Evolutionary conservation across 345 rosid species (phyloP).

Genomic region (Eucalyptus cladocalyx): DNA sequence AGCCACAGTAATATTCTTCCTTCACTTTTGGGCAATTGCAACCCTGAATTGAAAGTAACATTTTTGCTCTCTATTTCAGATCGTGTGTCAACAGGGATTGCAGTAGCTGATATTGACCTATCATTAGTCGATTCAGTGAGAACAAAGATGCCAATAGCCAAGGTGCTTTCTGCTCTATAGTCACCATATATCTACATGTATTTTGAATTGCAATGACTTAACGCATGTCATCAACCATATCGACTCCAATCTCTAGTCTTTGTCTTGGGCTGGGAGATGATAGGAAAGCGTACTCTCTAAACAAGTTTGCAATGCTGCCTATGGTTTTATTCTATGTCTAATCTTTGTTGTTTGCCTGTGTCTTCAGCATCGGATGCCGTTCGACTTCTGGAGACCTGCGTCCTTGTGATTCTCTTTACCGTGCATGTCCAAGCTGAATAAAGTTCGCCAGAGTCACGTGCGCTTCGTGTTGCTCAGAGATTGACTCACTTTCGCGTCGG

Average conservation of each 20-base stretch:
- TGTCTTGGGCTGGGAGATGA: not conserved
- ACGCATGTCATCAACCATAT: not conserved
- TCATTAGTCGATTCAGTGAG: slow-evolving; percentile 75
- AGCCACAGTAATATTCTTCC: not conserved
- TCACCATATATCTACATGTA: not conserved
- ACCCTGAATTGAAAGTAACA: not conserved
- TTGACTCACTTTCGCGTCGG: not conserved
- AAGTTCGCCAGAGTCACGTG: not conserved
- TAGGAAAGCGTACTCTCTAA: not conserved
- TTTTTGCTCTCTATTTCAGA: slow-evolving; percentile 23
- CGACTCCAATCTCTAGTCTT: not conserved
- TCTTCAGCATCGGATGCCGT: slow-evolving; percentile 44
- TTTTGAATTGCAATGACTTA: not conserved
- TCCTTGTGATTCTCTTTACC: slow-evolving; percentile 1
- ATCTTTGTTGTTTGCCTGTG: not conserved
- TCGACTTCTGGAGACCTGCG: slow-evolving; percentile 45
- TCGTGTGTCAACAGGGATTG: slow-evolving; percentile 64
- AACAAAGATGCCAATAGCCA: slow-evolving; percentile 65
- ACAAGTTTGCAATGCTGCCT: not conserved
- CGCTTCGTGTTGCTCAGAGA: not conserved
- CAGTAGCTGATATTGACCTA: slow-evolving; percentile 73
- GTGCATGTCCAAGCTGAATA: not conserved
- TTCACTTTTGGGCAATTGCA: not conserved
- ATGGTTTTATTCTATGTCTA: not conserved
- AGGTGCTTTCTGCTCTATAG: slow-evolving; percentile 23